Evolutionary conservation across 1,139 yeast species (phyloP), one percentile per base, ranked within the genome.

Genomic region (Chernovozyma sophiae-reginae): DNA sequence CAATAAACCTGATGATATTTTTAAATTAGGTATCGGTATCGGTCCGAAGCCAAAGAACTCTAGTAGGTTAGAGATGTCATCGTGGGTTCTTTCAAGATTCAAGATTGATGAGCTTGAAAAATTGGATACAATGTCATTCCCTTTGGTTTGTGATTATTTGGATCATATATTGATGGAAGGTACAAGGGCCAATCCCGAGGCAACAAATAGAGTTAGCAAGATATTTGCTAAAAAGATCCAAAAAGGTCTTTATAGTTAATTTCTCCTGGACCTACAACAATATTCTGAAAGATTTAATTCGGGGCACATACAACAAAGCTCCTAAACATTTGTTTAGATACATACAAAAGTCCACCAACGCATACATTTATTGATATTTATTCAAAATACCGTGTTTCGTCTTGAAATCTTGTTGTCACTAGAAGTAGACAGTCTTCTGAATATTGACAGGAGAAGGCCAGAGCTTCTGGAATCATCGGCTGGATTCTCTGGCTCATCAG

Each of bases 31-130:
- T 0, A 47, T 69, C 5, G 74, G 74, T 0, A 65, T 69, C 22
- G 75, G 75, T 0, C 75, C 75, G 3, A 69, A 69, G 43, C 75
- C 74, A 1, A 38, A 42, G 5, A 56, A 48, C 41, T 64, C 71
- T 1, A 46, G 59, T 13, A 53, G 49, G 31, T 68, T 58, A 36
- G 54, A 60, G 3, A 67, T 69, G 67, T 62, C 65, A 3, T 39
- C 52, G 12, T 69, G 74, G 74, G 74, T 68, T 11, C 53, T 69
- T 23, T 55, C 70, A 2, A 41, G 43, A 11, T 61, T 65, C 41
- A 52, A 42, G 19, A 41, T 31, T 4, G 42, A 45, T 1, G 64
- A 60, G 36, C 45, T 49, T 27, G 41, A 44, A 27, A 25, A 41
- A 11, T 26, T 60, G 15, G 51, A 52, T 18, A 25, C 35, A 1